phyloP scores from a whole-genome alignment of 192 early-diverging fungal species.

The Entophlyctis luteolus region DNA sequence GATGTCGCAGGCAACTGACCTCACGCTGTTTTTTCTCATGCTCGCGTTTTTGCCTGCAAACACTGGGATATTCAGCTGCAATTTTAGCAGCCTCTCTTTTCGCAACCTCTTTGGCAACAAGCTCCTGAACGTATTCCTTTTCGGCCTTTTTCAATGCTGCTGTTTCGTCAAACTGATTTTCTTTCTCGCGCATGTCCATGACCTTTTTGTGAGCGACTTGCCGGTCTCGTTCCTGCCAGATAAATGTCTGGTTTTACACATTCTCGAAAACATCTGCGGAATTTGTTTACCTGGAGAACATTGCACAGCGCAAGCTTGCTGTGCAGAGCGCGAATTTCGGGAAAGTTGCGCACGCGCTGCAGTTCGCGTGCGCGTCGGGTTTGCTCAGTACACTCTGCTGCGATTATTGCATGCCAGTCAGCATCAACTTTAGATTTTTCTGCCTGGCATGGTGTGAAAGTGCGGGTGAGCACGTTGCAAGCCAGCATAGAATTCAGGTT shows the following conservation, averaged over 20 bases:
- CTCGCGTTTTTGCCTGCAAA: background rate
- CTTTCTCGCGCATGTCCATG: background rate
- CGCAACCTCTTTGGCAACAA: background rate
- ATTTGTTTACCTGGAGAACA: background rate
- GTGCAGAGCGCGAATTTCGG: constrained; percentile 4
- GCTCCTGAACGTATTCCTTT: constrained; percentile 1
- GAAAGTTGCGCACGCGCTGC: background rate
- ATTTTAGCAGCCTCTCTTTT: constrained; percentile 10
- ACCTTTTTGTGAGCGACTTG: constrained; percentile 16
- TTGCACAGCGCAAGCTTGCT: constrained; percentile 4
- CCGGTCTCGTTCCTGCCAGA: constrained; percentile 15
- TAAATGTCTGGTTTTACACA: background rate
- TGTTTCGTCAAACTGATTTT: background rate
- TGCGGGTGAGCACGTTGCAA: background rate
- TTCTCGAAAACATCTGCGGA: background rate
- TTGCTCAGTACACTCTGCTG: background rate
- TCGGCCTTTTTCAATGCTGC: background rate
- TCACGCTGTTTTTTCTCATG: background rate
- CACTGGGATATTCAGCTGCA: constrained; percentile 6
- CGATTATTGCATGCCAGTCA: constrained; percentile 13
- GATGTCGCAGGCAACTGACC: background rate
- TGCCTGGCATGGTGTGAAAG: background rate
- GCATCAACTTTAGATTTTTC: constrained; percentile 5
- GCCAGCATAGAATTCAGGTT: background rate
- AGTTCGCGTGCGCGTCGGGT: background rate